Base-by-base conservation (phyloP, 129 eudicot species). In the Dittrichia graveolens region DNA sequence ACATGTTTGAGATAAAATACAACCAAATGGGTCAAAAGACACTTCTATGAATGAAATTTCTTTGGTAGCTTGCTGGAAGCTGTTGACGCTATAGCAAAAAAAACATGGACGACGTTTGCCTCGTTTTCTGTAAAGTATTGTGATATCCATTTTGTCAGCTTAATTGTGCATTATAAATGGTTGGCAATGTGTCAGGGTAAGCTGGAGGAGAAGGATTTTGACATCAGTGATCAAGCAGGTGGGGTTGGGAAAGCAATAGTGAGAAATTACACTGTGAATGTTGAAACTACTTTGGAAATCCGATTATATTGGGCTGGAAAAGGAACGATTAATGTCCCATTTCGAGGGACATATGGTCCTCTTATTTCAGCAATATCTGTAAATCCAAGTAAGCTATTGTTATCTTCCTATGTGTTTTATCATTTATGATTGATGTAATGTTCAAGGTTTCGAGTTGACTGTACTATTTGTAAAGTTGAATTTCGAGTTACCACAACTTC, bases 281-380 rank as follows among this genome's bases (percentile, higher is more conserved):
- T 91, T 59, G 62, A 57, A 3, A 55, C 9, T 65, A 84, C 78
- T 8, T 67, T 88, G 78, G 92, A 91, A 73, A 91, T 91, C 31
- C 92, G 89, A 15, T 81, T 91, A 57, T 63, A 61, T 48, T 91
- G 92, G 93, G 97, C 96, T 65, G 96, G 96, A 46, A 88, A 83
- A 83, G 97, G 97, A 75, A 91, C 96, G 12, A 74, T 54, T 15
- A 75, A 75, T 44, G 77, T 89, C 41, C 97, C 97, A 39, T 3
- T 0, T 5, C 81, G 86, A 75, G 97, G 97, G 46, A 80, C 59
- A 16, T 91, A 88, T 72, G 97, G 97, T 59, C 97, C 96, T 76
- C 87, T 91, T 41, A 77, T 91, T 72, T 88, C 97, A 8, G 97
- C 97, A 40, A 91, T 91, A 41, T 88, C 96, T 35, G 88, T 88